These are phyloP conservation scores for Akebia trifoliata DNA, from an alignment of 164 flowering plant genomes.

Conservation along the genomic window DNA sequence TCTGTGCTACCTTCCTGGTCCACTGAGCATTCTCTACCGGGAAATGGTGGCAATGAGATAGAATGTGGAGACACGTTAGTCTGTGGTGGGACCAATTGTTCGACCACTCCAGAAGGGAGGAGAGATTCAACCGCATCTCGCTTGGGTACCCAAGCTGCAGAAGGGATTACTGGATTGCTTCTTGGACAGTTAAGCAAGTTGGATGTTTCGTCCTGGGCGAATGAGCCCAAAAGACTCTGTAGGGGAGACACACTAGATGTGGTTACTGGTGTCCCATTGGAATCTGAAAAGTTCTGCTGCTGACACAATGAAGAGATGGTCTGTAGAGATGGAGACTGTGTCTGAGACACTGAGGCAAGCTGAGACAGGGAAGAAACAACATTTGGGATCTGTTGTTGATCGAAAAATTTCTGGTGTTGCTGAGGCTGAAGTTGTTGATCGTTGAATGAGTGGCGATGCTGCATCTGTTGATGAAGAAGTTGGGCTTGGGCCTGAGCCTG, in stretches of 20 bases:
- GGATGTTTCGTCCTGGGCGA: constrained; percentile 61
- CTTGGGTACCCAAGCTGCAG: constrained; percentile 60
- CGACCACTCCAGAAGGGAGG: constrained; percentile 41
- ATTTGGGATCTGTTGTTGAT: constrained; percentile 42
- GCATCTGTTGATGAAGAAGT: constrained; percentile 38
- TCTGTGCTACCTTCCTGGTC: constrained; percentile 60
- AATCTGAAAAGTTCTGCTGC: constrained; percentile 53
- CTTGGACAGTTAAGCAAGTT: constrained; percentile 50
- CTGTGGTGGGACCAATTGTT: constrained; percentile 50
- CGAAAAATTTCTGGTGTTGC: constrained; percentile 37
- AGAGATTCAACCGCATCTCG: constrained; percentile 56
- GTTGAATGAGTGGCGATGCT: constrained; percentile 22
- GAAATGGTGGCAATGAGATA: constrained; percentile 76
- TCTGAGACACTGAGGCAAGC: constrained; percentile 42
- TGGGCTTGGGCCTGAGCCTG: constrained; percentile 15
- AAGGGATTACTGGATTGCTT: constrained; percentile 30
- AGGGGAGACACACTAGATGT: constrained; percentile 53
- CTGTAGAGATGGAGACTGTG: constrained; percentile 49
- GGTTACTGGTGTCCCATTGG: constrained; percentile 44
- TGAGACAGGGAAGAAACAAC: constrained; percentile 44
- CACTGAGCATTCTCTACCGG: constrained; percentile 67
- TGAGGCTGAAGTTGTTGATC: constrained; percentile 34
- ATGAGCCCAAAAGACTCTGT: constrained; percentile 64
- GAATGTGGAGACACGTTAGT: constrained; percentile 37
- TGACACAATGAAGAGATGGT: constrained; percentile 52